Percentiles rank a stretch among this genome's conserved stretches.
phyloP scores from a whole-genome alignment of 148 eudicot species.

The Cornus controversa region DNA sequence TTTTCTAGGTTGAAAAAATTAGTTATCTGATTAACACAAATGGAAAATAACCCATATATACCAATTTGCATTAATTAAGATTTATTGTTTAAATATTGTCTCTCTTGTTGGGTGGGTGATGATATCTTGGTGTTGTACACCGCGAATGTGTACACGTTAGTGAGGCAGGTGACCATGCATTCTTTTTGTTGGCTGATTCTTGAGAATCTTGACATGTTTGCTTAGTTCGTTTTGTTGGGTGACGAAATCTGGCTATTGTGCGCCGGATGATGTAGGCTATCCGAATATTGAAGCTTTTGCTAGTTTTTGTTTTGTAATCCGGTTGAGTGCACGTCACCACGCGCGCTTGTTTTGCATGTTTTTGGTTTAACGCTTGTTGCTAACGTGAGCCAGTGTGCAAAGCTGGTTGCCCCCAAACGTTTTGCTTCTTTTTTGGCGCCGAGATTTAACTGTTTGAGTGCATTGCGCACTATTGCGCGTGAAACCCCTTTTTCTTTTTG shows the following conservation, averaged over 20 bases:
- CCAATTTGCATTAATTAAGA: too few species aligned
- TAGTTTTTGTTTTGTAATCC: neutral
- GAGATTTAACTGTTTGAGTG: slow-evolving; percentile 17
- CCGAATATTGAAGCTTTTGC: neutral
- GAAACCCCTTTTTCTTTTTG: slow-evolving; percentile 22
- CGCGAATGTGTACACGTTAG: neutral
- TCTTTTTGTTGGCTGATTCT: too few species aligned
- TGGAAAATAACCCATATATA: too few species aligned
- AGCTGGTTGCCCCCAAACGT: neutral
- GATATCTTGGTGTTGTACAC: neutral
- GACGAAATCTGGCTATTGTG: neutral
- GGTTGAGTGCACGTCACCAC: too few species aligned
- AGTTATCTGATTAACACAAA: too few species aligned
- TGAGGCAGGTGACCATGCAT: neutral
- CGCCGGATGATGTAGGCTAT: neutral
- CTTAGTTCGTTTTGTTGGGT: neutral
- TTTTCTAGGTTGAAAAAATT: too few species aligned
- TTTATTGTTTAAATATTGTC: neutral
- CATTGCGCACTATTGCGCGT: slow-evolving; percentile 35
- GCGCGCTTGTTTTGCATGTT: too few species aligned
- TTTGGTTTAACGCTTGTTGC: too few species aligned
- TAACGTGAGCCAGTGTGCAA: too few species aligned
- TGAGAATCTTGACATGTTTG: too few species aligned
- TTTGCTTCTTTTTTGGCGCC: slow-evolving; percentile 3
- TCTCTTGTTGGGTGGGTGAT: neutral